These are phyloP conservation scores for Podosphaera xanthii DNA, from an alignment of 2,329 filamentous ascomycete species.

Conservation along the genomic window DNA sequence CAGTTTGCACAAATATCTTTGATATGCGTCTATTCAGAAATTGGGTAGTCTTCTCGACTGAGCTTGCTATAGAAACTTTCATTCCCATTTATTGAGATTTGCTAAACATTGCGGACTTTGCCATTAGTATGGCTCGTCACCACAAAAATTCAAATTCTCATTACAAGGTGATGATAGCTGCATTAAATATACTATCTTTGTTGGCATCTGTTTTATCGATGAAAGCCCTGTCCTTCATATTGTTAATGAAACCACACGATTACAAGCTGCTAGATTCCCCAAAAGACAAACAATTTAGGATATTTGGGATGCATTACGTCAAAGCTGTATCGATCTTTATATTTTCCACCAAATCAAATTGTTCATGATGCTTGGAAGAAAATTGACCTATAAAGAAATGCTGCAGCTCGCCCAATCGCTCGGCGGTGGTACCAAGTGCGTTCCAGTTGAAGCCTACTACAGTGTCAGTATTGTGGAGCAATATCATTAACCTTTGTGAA, in stretches of 20 bases:
- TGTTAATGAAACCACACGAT: constrained; percentile 1
- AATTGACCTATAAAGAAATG: constrained; percentile 4
- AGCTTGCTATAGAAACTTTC: not conserved
- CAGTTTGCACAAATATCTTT: not conserved
- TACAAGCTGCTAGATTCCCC: constrained; percentile 1
- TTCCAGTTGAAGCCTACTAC: constrained; percentile 1
- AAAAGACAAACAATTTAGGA: not conserved
- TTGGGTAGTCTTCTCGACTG: not conserved
- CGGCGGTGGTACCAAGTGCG: not conserved
- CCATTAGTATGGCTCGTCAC: not conserved
- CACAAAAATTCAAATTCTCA: not conserved
- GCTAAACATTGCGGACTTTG: not conserved
- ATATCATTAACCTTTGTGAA: not conserved
- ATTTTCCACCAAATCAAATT: not conserved
- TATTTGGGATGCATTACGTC: constrained; percentile 1
- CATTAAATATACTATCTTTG: constrained; percentile 1
- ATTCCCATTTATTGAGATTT: not conserved
- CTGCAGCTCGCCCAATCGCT: not conserved
- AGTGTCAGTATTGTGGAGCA: constrained; percentile 1
- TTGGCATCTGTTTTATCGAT: constrained; percentile 2
- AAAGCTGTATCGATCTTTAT: constrained; percentile 3
- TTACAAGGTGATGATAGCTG: not conserved
- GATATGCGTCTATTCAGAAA: not conserved
- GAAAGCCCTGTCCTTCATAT: not conserved
- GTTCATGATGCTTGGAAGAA: not conserved